These are phyloP conservation scores for Sporothrix luriei DNA, from an alignment of 2,329 filamentous ascomycete species.

Conservation along the genomic window DNA sequence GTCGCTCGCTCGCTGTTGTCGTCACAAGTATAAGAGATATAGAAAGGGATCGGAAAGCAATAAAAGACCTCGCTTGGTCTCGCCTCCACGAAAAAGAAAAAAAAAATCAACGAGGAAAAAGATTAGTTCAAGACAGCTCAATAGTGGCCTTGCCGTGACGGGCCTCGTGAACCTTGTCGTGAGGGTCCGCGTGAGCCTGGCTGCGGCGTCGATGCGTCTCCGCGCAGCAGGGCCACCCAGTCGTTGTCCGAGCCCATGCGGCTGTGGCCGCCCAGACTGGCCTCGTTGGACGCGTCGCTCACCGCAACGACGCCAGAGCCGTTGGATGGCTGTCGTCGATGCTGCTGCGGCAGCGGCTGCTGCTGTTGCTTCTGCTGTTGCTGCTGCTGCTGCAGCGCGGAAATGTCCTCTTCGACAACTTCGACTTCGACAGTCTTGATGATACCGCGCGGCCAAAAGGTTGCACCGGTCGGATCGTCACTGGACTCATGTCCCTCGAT, in stretches of 20 bases:
- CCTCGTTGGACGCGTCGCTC: not conserved
- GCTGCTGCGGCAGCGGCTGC: slow-evolving; percentile 6
- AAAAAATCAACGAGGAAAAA: not conserved
- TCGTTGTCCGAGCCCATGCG: slow-evolving; percentile 38
- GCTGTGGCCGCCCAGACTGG: not conserved
- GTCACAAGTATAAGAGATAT: not conserved
- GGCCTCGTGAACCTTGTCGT: not conserved
- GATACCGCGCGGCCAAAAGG: slow-evolving; percentile 43
- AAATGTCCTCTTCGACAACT: slow-evolving; percentile 43
- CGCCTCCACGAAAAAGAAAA: not conserved
- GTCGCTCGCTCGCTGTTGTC: slow-evolving; percentile 17
- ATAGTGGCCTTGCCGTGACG: slow-evolving; percentile 26
- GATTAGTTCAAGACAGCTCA: not conserved
- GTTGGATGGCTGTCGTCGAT: slow-evolving; percentile 2
- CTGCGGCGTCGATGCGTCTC: slow-evolving; percentile 34
- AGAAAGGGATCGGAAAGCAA: not conserved
- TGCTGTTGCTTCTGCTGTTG: slow-evolving; percentile 32
- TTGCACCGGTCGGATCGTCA: not conserved
- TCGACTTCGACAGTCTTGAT: slow-evolving; percentile 47
- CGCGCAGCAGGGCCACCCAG: slow-evolving; percentile 40
- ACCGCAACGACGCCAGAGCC: not conserved
- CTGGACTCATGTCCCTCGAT: not conserved
- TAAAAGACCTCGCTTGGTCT: not conserved
- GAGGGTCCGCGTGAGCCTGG: slow-evolving; percentile 21
- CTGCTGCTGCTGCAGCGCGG: slow-evolving; percentile 36